These are phyloP conservation scores for Beauveria medogensis DNA, from an alignment of 2,329 filamentous ascomycete genomes.

Conservation along the genomic window DNA sequence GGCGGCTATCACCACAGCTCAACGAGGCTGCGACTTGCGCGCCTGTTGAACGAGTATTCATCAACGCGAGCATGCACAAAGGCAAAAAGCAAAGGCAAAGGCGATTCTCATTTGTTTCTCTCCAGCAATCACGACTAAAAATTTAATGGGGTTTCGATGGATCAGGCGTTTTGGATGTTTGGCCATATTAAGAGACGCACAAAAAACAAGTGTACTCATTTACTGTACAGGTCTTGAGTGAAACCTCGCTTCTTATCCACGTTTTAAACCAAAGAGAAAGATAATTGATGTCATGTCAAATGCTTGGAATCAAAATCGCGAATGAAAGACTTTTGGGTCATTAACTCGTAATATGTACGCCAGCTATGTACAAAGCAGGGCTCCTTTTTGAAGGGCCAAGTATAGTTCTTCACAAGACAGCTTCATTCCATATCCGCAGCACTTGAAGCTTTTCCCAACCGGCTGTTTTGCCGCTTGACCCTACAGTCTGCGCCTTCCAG, in stretches of 20 bases:
- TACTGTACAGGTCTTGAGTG: background rate
- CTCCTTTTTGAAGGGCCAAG: background rate
- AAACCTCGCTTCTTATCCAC: background rate
- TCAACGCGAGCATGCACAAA: background rate
- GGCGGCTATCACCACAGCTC: background rate
- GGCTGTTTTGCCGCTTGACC: conserved; percentile 74
- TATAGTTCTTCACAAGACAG: background rate
- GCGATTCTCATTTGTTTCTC: background rate
- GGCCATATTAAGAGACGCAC: conserved; percentile 7
- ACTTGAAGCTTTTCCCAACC: conserved; percentile 95
- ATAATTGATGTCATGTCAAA: background rate
- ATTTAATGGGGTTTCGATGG: background rate
- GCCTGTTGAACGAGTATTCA: background rate
- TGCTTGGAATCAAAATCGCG: background rate
- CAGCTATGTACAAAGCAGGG: background rate
- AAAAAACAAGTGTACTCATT: conserved; percentile 3
- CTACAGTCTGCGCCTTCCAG: conserved; percentile 74
- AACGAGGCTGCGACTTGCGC: background rate
- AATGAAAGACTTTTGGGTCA: background rate
- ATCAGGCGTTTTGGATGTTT: conserved; percentile 11
- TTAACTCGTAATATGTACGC: conserved; percentile 4
- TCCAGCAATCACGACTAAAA: conserved; percentile 6
- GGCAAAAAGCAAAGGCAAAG: background rate
- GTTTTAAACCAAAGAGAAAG: background rate
- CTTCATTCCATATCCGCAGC: conserved; percentile 69